A percentile compares a stretch with the other conserved stretches of the same genome.
phyloP scores from a whole-genome alignment of 2,329 filamentous ascomycete species.

The Aspergillus pseudotamarii region DNA sequence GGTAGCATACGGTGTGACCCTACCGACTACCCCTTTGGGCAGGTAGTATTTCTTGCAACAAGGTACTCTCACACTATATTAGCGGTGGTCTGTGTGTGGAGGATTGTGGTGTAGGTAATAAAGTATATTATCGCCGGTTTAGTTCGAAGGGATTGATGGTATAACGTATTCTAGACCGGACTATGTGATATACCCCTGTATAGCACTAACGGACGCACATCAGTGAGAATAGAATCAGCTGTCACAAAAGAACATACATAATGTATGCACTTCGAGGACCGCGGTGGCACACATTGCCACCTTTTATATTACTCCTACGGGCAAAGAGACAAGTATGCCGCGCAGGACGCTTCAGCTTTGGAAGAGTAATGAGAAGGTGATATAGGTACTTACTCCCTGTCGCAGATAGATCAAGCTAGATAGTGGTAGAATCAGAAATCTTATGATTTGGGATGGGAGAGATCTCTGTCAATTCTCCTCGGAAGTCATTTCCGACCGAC shows the following conservation, averaged over 20 bases:
- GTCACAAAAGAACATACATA: not conserved
- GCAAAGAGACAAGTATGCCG: not conserved
- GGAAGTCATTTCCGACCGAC: constrained; percentile 6
- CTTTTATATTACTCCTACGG: not conserved
- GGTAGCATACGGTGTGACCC: not conserved
- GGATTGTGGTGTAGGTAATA: not conserved
- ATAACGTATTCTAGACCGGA: not conserved
- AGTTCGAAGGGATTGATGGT: not conserved
- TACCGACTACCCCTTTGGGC: not conserved
- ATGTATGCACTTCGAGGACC: not conserved
- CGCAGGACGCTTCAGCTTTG: not conserved
- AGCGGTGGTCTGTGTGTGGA: not conserved
- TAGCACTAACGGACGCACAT: not conserved
- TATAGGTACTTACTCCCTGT: not conserved
- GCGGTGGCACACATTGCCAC: not conserved
- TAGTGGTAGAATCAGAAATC: not conserved
- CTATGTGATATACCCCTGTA: not conserved
- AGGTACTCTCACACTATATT: not conserved
- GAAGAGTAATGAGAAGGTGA: not conserved
- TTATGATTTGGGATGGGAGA: not conserved
- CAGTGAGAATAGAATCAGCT: not conserved
- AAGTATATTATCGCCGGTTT: not conserved
- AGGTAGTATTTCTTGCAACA: not conserved
- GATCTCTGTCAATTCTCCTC: not conserved
- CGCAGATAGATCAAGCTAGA: not conserved